A percentile compares a stretch with the other conserved stretches of the same genome.
phyloP scores from a whole-genome alignment of 2,329 filamentous ascomycete species.

The Trichoderma guizhouense region DNA sequence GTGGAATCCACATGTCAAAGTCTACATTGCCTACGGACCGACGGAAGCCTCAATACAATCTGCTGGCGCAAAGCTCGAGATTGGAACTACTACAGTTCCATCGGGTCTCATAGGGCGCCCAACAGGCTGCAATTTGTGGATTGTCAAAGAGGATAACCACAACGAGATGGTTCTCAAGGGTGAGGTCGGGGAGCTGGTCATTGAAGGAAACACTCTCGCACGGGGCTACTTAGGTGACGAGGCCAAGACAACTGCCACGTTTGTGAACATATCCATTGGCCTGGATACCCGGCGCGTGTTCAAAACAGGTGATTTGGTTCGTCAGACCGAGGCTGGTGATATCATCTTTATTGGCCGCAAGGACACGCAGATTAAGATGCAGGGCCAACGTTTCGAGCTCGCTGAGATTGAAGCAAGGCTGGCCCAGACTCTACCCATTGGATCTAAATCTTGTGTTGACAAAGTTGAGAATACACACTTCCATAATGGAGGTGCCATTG shows the following conservation, averaged over 20 bases:
- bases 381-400: conserved; percentile 52
- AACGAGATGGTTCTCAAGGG: conserved; percentile 1
- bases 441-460: neutral
- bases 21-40: conserved; percentile 12
- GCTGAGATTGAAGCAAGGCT: conserved; percentile 19
- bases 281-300: conserved; percentile 12
- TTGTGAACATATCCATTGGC: neutral
- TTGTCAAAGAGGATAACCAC: neutral
- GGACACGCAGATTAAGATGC: conserved; percentile 36
- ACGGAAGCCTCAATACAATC: conserved; percentile 6
- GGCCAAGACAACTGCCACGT: neutral
- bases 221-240: conserved; percentile 12
- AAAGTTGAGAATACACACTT: neutral
- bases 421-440: neutral
- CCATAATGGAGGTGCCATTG: neutral
- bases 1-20: neutral
- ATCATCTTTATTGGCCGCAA: conserved; percentile 26
- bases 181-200: conserved; percentile 1
- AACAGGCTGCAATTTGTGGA: conserved; percentile 1
- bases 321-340: conserved; percentile 30
- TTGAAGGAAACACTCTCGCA: conserved; percentile 9
- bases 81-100: neutral
- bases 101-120: conserved; percentile 4
- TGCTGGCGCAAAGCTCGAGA: neutral
- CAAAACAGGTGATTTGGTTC: conserved; percentile 25